A percentile compares a stretch with the other conserved stretches of the same genome.
These are phyloP conservation scores for Canavalia ensiformis DNA, from an alignment of 306 rosid genomes.

Conservation along the genomic window DNA sequence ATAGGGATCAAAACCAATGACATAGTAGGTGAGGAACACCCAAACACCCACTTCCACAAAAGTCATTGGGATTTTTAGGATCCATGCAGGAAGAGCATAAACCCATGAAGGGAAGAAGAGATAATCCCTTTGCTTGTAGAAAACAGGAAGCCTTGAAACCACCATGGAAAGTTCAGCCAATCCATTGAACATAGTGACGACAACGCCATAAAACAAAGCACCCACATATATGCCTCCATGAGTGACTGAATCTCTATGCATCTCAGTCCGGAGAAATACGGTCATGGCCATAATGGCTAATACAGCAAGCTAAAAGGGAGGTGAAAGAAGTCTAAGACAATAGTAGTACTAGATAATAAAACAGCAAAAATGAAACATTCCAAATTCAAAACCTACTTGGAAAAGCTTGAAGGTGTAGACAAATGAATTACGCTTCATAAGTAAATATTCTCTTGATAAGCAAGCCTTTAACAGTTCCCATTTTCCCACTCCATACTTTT, in stretches of 20 bases:
- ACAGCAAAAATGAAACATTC: conserved; percentile 19
- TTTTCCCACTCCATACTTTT: conserved; percentile 60
- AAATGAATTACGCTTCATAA: conserved; percentile 75
- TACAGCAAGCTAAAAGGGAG: conserved; percentile 51
- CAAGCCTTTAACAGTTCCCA: conserved; percentile 65
- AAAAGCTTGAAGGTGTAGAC: conserved; percentile 63
- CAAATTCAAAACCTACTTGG: conserved; percentile 59
- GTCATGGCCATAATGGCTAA: conserved; percentile 66
- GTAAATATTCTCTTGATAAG: conserved; percentile 67
- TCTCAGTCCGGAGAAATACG: conserved; percentile 65
- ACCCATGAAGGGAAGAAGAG: conserved; percentile 75
- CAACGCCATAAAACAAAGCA: conserved; percentile 59
- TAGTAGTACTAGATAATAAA: neutral
- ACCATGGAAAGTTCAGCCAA: conserved; percentile 67
- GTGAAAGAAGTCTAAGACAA: neutral
- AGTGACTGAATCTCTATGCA: conserved; percentile 63
- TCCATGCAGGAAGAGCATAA: conserved; percentile 69
- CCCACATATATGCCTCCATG: conserved; percentile 64
- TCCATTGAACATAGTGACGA: conserved; percentile 68
- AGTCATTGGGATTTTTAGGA: conserved; percentile 65
- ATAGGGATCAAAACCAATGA: conserved; percentile 75
- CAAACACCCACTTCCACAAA: conserved; percentile 64
- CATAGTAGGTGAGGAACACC: conserved; percentile 69
- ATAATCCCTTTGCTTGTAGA: conserved; percentile 68
- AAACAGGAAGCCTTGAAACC: conserved; percentile 65